Percentiles rank a stretch among this genome's conserved stretches.
phyloP scores from a whole-genome alignment of 768 basidiomycete genomes.

The Cubamyces sp. region DNA sequence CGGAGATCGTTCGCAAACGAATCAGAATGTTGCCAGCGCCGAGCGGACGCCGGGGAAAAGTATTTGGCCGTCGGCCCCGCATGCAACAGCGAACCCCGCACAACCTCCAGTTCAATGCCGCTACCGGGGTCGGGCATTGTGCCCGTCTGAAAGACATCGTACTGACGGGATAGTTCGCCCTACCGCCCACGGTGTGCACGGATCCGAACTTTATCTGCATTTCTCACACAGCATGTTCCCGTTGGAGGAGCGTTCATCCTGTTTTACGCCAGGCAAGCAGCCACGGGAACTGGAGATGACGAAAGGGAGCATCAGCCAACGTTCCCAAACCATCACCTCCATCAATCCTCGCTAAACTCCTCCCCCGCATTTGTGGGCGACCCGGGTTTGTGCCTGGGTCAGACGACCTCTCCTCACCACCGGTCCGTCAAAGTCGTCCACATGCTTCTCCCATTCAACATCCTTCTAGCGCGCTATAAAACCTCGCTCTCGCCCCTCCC shows the following conservation, averaged over 20 bases:
- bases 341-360: slow-evolving; percentile 7
- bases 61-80: slow-evolving; percentile 1
- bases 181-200: no score
- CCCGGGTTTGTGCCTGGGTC: slow-evolving; percentile 22
- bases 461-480: slow-evolving; percentile 3
- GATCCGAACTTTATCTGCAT: neutral
- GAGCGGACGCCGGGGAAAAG: neutral
- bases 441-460: neutral
- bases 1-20: no score
- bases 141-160: no score
- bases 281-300: neutral
- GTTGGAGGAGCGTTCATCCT: neutral
- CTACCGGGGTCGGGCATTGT: no score
- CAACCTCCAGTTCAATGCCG: neutral
- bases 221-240: neutral
- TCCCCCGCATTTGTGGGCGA: slow-evolving; percentile 11
- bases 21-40: no score
- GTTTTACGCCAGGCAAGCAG: neutral
- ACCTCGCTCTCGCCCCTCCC: neutral
- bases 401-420: slow-evolving; percentile 13
- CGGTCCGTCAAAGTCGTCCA: slow-evolving; percentile 12
- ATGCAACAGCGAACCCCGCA: neutral
- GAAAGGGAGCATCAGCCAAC: slow-evolving; percentile 5
- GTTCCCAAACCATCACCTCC: slow-evolving; percentile 14
- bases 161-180: no score